Base-by-base conservation (phyloP, 1,284 basidiomycete genomes). In the Boletus semigastroideus region DNA sequence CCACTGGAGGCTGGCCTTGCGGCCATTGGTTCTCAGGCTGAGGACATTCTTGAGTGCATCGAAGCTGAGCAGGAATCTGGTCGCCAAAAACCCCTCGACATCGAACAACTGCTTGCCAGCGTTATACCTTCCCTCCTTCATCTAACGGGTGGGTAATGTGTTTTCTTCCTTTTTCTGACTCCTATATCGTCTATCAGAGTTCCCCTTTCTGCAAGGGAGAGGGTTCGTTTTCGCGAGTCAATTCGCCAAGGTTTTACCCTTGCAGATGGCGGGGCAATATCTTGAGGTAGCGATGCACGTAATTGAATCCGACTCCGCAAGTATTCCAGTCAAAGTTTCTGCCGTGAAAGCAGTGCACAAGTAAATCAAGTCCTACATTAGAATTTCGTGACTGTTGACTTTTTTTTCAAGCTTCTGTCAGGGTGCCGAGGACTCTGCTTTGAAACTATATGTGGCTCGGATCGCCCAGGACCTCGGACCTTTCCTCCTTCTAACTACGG, bases 191-290 rank as follows among this genome's bases (percentile, higher is more conserved):
- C 22, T 30, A 25, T 9, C 55, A 92, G 93, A 90, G 14, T 80
- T 78, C 48, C 90, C 93, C 0, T 98, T 98, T 79, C 72, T 99
- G 43, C 94, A 97, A 71, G 97, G 96, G 10, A 81, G 96, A 51
- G 90, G 87, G 2, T 97, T 98, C 57, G 92, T 98, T 37, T 96
- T 98, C 63, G 93, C 94, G 0, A 94, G 92, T 62, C 90, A 95
- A 66, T 98, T 86, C 63, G 82, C 92, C 1, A 83, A 84, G 53
- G 71, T 87, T 4, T 75, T 98, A 9, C 88, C 92, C 0, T 60
- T 77, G 2, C 77, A 84, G 49, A 75, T 94, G 39, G 85, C 88
- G 2, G 80, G 81, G 1, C 90, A 93, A 64, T 98, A 98, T 65
- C 77, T 99, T 31, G 83, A 88, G 20, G 91, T 92, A 7, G 91